Conservation (phyloP, 306 rosid species). For the Inga leiocalycina region DNA sequence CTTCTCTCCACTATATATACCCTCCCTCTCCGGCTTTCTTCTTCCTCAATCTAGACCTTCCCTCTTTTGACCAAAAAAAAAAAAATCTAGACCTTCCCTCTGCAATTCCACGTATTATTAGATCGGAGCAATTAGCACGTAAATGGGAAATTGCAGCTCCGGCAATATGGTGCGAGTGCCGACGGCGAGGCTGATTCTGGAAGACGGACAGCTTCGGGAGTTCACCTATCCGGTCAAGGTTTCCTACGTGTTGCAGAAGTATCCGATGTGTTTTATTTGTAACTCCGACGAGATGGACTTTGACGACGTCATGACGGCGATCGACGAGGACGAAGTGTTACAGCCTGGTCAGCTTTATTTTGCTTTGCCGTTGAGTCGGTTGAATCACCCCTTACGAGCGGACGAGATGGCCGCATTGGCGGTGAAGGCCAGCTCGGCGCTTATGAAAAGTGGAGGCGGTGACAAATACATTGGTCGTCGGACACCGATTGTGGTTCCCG, state of each 20-base stretch:
- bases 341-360: conserved; percentile 85
- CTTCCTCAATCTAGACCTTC: neutral
- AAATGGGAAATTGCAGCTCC: conserved; percentile 77
- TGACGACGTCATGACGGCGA: conserved; percentile 59
- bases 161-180: conserved; percentile 41
- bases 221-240: conserved; percentile 68
- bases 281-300: conserved; percentile 87
- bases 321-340: conserved; percentile 59
- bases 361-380: conserved; percentile 62
- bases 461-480: conserved; percentile 44
- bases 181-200: conserved; percentile 73
- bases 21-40: neutral
- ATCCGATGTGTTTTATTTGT: conserved; percentile 70
- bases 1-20: conserved; percentile 23
- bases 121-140: neutral
- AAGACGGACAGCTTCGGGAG: conserved; percentile 64
- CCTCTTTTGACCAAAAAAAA: too few species aligned
- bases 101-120: too few species aligned
- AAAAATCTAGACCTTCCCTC: neutral
- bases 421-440: conserved; percentile 68
- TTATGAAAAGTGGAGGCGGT: conserved; percentile 44
- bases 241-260: conserved; percentile 59
- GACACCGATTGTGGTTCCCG: conserved; percentile 39
- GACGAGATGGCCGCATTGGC: conserved; percentile 93
- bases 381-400: conserved; percentile 48